Conservation (phyloP, 73 alveolate genomes). For the Paramecium pentaurelia region DNA sequence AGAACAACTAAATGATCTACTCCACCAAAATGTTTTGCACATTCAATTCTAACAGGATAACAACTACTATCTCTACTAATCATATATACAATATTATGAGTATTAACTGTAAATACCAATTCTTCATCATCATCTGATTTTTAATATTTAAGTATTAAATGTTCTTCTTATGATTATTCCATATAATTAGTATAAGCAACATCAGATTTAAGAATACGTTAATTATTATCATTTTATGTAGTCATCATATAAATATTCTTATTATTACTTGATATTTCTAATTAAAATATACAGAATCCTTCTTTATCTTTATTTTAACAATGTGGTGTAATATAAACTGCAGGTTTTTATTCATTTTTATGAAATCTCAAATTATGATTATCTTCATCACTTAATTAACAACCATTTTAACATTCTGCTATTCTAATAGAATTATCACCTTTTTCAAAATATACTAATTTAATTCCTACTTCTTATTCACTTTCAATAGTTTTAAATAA, state of each 20-base stretch:
- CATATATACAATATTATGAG: neutral
- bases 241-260: neutral
- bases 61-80: conserved; percentile 4
- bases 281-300: neutral
- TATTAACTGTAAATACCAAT: conserved; percentile 6
- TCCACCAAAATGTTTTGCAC: conserved; percentile 14
- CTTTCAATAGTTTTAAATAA: neutral
- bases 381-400: neutral
- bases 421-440: neutral
- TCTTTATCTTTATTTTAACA: neutral
- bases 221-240: neutral
- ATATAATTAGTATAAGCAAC: neutral
- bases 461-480: neutral
- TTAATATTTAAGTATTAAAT: conserved; percentile 5
- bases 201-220: neutral
- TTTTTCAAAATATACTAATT: neutral
- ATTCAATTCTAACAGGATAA: neutral
- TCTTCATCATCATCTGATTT: neutral
- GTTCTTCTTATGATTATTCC: neutral
- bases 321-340: neutral
- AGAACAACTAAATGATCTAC: neutral
- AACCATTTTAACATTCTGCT: neutral
- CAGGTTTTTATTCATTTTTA: neutral
- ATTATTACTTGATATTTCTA: neutral
- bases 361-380: neutral